These are phyloP conservation scores for Fistulinella cinereoalba DNA, from an alignment of 1,284 basidiomycete species.

Conservation along the genomic window DNA sequence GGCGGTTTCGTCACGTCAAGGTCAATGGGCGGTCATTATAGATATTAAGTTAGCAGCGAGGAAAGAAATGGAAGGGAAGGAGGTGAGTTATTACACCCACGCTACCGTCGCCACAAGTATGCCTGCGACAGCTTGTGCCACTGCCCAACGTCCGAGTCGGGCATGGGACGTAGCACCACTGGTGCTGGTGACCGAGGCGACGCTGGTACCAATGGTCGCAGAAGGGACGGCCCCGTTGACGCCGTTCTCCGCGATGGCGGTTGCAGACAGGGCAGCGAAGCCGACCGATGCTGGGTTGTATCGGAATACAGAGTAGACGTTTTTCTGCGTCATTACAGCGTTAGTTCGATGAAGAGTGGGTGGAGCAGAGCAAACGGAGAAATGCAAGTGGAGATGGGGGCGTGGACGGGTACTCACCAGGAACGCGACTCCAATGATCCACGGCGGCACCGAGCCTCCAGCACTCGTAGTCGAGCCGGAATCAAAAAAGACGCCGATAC, in stretches of 20 bases:
- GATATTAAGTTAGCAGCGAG: neutral
- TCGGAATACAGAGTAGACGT: conserved; percentile 54
- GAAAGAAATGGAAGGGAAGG: neutral
- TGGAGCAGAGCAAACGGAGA: too few species aligned
- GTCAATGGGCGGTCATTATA: neutral
- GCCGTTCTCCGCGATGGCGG: conserved; percentile 33
- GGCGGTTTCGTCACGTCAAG: too few species aligned
- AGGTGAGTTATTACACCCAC: neutral
- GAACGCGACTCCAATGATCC: conserved; percentile 57
- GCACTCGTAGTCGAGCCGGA: conserved; percentile 26
- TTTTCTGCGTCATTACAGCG: conserved; percentile 38
- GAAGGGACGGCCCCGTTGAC: conserved; percentile 29
- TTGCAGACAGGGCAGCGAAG: conserved; percentile 43
- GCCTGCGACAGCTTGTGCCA: neutral
- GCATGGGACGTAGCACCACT: conserved; percentile 1
- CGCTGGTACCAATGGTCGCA: conserved; percentile 34
- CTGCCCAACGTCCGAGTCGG: neutral
- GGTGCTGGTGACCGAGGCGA: conserved; percentile 18
- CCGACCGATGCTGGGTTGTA: conserved; percentile 50
- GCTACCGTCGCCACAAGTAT: neutral
- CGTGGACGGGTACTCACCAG: conserved; percentile 27
- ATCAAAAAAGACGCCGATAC: conserved; percentile 53
- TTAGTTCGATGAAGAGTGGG: too few species aligned
- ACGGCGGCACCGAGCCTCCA: conserved; percentile 29
- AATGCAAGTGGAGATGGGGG: neutral